Evolutionary conservation across 164 flowering plant species (phyloP).

Genomic region (Warburgia ugandensis): DNA sequence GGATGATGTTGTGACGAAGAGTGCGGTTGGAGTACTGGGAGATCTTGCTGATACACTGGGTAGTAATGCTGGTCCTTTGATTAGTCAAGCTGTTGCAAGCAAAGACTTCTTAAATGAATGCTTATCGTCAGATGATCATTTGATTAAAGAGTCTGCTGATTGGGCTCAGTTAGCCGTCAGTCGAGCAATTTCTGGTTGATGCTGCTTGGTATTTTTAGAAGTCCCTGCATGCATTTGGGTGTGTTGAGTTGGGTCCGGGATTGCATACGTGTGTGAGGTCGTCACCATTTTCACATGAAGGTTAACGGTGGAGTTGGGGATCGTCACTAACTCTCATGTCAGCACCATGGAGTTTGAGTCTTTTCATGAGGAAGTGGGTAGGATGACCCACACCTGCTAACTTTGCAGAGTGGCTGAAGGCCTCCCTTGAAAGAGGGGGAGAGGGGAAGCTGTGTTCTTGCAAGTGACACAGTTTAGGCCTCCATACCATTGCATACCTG

Average conservation of each 20-base stretch:
- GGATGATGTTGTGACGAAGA: slow-evolving; percentile 83
- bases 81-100: slow-evolving; percentile 65
- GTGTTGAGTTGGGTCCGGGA: slow-evolving; percentile 40
- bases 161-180: slow-evolving; percentile 69
- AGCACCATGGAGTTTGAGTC: slow-evolving; percentile 28
- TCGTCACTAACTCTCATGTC: slow-evolving; percentile 35
- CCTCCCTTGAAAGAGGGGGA: slow-evolving; percentile 5
- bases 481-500: not conserved
- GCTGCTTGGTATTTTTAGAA: slow-evolving; percentile 28
- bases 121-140: slow-evolving; percentile 67
- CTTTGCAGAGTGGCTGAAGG: slow-evolving; percentile 16
- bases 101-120: slow-evolving; percentile 71
- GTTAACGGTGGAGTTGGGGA: slow-evolving; percentile 16
- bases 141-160: slow-evolving; percentile 82
- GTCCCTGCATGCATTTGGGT: slow-evolving; percentile 71
- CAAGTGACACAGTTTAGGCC: not conserved
- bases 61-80: slow-evolving; percentile 60
- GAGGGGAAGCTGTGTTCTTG: slow-evolving; percentile 1
- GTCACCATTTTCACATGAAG: slow-evolving; percentile 34
- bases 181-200: slow-evolving; percentile 66
- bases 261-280: slow-evolving; percentile 54
- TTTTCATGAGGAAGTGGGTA: slow-evolving; percentile 22
- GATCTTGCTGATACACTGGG: slow-evolving; percentile 87
- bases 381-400: slow-evolving; percentile 23
- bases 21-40: slow-evolving; percentile 80